These are phyloP conservation scores for Phytophthora pini DNA, from an alignment of 352 stramenopile genomes.

Conservation along the genomic window DNA sequence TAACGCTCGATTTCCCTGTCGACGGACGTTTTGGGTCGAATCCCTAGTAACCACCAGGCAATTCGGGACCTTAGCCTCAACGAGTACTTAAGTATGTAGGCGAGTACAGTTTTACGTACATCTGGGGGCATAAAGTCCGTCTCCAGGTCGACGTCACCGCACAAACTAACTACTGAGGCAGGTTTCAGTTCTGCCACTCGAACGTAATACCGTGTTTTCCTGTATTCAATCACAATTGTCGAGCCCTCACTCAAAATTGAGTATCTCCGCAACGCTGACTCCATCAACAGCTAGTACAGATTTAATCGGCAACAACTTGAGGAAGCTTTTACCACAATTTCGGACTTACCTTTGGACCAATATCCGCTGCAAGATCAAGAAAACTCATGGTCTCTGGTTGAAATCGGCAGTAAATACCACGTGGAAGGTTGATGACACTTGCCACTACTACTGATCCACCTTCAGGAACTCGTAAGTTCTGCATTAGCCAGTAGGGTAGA, in stretches of 20 bases:
- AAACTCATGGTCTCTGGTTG: slow-evolving; percentile 57
- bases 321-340: neutral
- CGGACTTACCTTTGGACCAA: slow-evolving; percentile 58
- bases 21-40: slow-evolving; percentile 24
- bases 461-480: slow-evolving; percentile 54
- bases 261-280: slow-evolving; percentile 63
- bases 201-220: slow-evolving; percentile 48
- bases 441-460: slow-evolving; percentile 46
- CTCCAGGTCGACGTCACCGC: slow-evolving; percentile 72
- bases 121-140: slow-evolving; percentile 60
- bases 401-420: slow-evolving; percentile 60
- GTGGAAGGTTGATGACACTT: slow-evolving; percentile 40
- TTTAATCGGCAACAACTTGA: neutral
- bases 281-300: slow-evolving; percentile 50
- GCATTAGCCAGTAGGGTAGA: slow-evolving; percentile 78
- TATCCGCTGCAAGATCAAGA: slow-evolving; percentile 56
- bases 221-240: slow-evolving; percentile 65
- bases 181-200: slow-evolving; percentile 64
- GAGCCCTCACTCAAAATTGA: slow-evolving; percentile 60
- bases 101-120: slow-evolving; percentile 9
- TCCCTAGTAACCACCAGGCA: slow-evolving; percentile 11
- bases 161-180: slow-evolving; percentile 49
- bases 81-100: too few relatives aligned
- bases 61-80: neutral
- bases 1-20: slow-evolving; percentile 4